A percentile compares a stretch with the other conserved stretches of the same genome.
phyloP scores from a whole-genome alignment of 352 stramenopile species.

The Elongisporangium prolatum region DNA sequence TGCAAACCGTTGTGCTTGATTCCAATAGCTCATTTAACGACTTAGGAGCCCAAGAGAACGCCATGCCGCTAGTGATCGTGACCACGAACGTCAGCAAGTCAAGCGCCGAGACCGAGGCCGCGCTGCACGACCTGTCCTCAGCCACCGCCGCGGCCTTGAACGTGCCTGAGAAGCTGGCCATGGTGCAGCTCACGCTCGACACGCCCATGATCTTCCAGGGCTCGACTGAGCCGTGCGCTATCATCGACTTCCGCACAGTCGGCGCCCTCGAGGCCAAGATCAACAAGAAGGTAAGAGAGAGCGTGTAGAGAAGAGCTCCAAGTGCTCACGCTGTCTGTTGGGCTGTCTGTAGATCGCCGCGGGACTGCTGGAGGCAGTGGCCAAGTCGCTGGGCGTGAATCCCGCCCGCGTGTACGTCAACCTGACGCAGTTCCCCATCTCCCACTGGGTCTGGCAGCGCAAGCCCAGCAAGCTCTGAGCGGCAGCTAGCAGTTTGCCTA shows the following conservation, averaged over 20 bases:
- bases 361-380: conserved; percentile 34
- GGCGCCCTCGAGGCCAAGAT: conserved; percentile 43
- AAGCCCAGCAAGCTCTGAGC: conserved; percentile 3
- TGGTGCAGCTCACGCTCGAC: conserved; percentile 40
- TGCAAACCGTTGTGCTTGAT: background rate
- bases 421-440: conserved; percentile 38
- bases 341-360: conserved; percentile 27
- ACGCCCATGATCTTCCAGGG: conserved; percentile 26
- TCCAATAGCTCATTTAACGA: background rate
- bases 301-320: background rate
- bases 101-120: conserved; percentile 21
- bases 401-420: conserved; percentile 52
- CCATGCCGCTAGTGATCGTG: conserved; percentile 41
- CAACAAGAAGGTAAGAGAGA: conserved; percentile 31
- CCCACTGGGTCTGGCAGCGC: conserved; percentile 41
- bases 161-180: conserved; percentile 25
- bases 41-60: background rate
- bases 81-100: conserved; percentile 33
- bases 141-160: conserved; percentile 25
- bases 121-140: conserved; percentile 32
- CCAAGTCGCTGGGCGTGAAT: conserved; percentile 30
- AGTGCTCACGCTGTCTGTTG: background rate
- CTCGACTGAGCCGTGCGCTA: conserved; percentile 39
- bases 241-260: conserved; percentile 49
- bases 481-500: background rate